Base-by-base conservation (phyloP, 1,284 basidiomycete genomes). In the Tilletia setariae region DNA sequence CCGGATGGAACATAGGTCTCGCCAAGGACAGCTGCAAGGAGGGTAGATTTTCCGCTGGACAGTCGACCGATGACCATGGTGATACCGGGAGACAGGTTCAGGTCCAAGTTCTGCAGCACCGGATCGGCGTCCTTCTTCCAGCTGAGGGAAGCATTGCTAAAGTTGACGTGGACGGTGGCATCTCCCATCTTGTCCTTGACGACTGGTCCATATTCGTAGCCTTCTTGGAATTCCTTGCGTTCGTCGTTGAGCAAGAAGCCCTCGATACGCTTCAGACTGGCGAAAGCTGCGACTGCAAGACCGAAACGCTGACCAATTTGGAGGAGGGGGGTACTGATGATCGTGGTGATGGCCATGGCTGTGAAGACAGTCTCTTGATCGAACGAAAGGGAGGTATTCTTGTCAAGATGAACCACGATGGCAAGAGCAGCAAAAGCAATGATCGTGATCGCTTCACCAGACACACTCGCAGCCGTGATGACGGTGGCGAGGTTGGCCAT, bases 241-340 rank as follows among this genome's bases (percentile, higher is more conserved):
- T 64, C 62, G 32, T 43, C 15, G 15, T 23, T 32, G 16, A 64
- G 30, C 3, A 78, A 64, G 63, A 77, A 78, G 8, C 4, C 70
- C 42, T 80, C 71, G 63, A 80, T 76, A 1, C 79, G 69, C 40
- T 70, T 68, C 43, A 78, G 62, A 43, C 73, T 76, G 1, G 76
- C 76, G 46, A 66, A 67, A 6, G 78, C 79, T n/a, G 74, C 71
- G 42, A 79, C 35, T 13, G 78, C 65, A 47, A 49, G 66, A 2
- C 71, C 72, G 46, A 74, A 79, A 16, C 77, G 66, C 46, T 80
- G 79, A 0, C 78, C 79, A 16, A 80, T 68, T 16, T 67, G 30
- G 19, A 76, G 63, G 1, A 80, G 66, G 1, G 78, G 79, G 4
- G 65, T 59, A 46, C 75, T 71, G 16, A 80, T 51, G 21, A 80